Conservation (phyloP, 257 asterid species). For the Rauvolfia tetraphylla region DNA sequence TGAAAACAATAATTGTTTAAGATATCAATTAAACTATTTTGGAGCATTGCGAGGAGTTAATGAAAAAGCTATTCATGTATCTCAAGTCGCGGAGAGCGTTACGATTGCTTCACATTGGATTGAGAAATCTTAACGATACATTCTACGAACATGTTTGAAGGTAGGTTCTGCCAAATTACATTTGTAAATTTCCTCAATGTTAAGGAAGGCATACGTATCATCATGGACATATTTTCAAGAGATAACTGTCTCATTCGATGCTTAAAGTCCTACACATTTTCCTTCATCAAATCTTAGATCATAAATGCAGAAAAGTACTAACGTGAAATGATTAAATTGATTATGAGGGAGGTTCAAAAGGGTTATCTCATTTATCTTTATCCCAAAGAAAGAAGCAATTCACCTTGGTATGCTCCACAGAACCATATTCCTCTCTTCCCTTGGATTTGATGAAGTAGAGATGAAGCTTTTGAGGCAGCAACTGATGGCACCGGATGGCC, state of each 20-base stretch:
- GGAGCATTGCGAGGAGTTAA: neutral
- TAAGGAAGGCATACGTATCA: neutral
- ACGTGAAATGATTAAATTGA: neutral
- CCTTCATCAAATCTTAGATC: too few relatives aligned
- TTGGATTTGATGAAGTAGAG: conserved; percentile 63
- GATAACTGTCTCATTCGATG: neutral
- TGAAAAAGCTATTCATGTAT: neutral
- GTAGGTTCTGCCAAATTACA: too few relatives aligned
- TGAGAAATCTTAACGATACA: neutral
- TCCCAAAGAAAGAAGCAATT: neutral
- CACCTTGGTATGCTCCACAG: conserved; percentile 97
- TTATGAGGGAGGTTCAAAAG: neutral
- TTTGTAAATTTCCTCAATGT: too few relatives aligned
- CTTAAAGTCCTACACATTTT: neutral
- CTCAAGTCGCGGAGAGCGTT: neutral
- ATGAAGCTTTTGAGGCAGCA: conserved; percentile 83
- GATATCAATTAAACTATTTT: neutral
- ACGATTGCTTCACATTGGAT: neutral
- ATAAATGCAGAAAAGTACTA: too few relatives aligned
- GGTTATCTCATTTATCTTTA: neutral
- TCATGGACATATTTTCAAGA: too few relatives aligned
- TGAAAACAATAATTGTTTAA: conserved; percentile 14
- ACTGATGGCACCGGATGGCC: conserved; percentile 96
- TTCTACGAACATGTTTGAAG: too few relatives aligned
- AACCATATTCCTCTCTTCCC: conserved; percentile 93